Evolutionary conservation across 257 asterid genomes (phyloP).

Genomic region (Verbena officinalis): DNA sequence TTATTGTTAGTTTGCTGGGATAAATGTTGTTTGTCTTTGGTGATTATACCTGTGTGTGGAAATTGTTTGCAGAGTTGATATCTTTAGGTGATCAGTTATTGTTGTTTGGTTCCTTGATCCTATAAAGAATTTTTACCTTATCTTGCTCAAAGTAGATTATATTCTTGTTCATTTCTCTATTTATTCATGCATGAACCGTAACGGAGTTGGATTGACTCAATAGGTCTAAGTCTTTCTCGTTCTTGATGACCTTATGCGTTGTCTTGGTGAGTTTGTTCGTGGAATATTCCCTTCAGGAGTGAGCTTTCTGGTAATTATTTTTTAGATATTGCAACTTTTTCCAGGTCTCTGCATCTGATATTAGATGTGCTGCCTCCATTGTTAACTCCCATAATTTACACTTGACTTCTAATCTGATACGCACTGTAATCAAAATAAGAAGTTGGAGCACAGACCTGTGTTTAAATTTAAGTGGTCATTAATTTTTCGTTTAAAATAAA

Average conservation of each 20-base stretch:
- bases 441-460: not conserved
- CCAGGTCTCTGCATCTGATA: not conserved
- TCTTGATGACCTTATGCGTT: no score
- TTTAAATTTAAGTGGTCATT: no score
- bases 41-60: no score
- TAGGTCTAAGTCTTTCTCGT: no score
- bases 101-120: not conserved
- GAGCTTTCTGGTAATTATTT: not conserved
- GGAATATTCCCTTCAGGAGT: not conserved
- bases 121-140: no score
- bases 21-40: not conserved
- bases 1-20: not conserved
- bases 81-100: not conserved
- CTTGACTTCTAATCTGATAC: not conserved
- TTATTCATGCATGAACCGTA: no score
- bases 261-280: no score
- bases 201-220: no score
- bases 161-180: no score
- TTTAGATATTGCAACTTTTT: not conserved
- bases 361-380: not conserved
- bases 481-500: not conserved
- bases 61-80: no score
- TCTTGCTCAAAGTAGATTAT: no score
- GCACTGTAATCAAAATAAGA: not conserved
- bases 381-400: not conserved